Evolutionary conservation across 108 stramenopile genomes (phyloP).

Genomic region (Schizochytrium sp.): DNA sequence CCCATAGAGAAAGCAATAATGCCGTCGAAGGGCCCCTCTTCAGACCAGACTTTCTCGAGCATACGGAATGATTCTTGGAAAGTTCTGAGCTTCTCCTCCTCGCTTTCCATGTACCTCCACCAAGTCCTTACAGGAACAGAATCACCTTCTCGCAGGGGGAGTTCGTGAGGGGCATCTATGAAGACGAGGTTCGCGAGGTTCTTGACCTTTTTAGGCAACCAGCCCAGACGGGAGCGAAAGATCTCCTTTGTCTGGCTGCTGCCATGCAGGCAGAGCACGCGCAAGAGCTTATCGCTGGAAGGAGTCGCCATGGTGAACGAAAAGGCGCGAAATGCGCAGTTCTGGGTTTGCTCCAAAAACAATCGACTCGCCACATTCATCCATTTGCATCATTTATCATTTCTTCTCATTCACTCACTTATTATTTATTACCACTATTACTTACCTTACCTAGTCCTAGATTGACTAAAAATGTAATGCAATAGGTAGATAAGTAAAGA

Average conservation of each 20-base stretch:
- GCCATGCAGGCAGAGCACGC: constrained; percentile 62
- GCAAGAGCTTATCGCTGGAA: constrained; percentile 10
- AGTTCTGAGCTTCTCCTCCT: neutral
- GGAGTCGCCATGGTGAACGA: too few relatives aligned
- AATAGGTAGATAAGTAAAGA: too few relatives aligned
- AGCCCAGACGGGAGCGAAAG: constrained; percentile 36
- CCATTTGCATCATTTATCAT: too few relatives aligned
- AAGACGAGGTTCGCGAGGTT: neutral
- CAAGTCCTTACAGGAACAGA: constrained; percentile 35
- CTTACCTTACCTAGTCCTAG: too few relatives aligned
- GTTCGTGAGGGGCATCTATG: constrained; percentile 59
- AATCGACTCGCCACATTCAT: too few relatives aligned
- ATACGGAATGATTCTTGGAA: neutral
- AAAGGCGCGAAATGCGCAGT: too few relatives aligned
- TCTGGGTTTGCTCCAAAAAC: too few relatives aligned
- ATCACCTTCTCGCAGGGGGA: constrained; percentile 59
- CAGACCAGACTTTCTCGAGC: constrained; percentile 32
- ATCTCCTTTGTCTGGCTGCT: constrained; percentile 36
- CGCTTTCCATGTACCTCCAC: constrained; percentile 32
- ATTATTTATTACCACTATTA: too few relatives aligned
- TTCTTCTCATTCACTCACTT: too few relatives aligned
- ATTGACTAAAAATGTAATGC: too few relatives aligned
- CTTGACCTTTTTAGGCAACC: neutral
- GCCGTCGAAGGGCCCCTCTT: constrained; percentile 55
- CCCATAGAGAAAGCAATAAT: constrained; percentile 61